These are phyloP conservation scores for Solanum ossicruentum DNA, from an alignment of 257 asterid species.

Conservation along the genomic window DNA sequence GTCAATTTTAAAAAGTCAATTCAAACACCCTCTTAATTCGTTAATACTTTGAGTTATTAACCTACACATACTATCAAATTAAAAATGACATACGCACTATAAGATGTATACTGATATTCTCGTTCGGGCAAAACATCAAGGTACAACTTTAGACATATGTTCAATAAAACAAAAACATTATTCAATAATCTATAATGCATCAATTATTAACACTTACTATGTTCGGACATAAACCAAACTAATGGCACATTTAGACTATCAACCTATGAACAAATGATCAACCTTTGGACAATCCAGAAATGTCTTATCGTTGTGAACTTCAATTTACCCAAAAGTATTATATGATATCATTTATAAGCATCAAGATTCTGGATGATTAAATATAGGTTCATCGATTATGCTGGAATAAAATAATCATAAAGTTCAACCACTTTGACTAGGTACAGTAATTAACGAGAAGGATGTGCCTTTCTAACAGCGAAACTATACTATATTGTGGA, in stretches of 20 bases:
- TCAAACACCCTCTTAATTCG: not conserved
- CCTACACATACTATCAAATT: not conserved
- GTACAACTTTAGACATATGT: not conserved
- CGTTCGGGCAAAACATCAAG: not conserved
- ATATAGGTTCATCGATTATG: too few species aligned
- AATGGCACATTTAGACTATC: not conserved
- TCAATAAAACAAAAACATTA: not conserved
- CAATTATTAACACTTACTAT: not conserved
- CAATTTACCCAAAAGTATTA: too few species aligned
- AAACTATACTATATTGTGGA: too few species aligned
- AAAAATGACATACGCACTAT: not conserved
- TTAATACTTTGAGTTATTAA: not conserved
- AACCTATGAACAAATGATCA: not conserved
- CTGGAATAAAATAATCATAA: too few species aligned
- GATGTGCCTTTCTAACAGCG: too few species aligned
- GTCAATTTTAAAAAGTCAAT: too few species aligned
- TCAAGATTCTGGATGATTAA: too few species aligned
- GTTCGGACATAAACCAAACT: not conserved
- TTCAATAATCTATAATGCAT: not conserved
- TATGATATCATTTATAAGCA: too few species aligned
- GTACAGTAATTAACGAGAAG: too few species aligned
- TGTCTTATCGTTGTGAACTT: too few species aligned
- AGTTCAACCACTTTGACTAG: too few species aligned
- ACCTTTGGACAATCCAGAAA: not conserved
- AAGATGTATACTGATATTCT: not conserved